A percentile compares a stretch with the other conserved stretches of the same genome.
These are phyloP conservation scores for Cinchona pubescens DNA, from an alignment of 257 asterid species.

Conservation along the genomic window DNA sequence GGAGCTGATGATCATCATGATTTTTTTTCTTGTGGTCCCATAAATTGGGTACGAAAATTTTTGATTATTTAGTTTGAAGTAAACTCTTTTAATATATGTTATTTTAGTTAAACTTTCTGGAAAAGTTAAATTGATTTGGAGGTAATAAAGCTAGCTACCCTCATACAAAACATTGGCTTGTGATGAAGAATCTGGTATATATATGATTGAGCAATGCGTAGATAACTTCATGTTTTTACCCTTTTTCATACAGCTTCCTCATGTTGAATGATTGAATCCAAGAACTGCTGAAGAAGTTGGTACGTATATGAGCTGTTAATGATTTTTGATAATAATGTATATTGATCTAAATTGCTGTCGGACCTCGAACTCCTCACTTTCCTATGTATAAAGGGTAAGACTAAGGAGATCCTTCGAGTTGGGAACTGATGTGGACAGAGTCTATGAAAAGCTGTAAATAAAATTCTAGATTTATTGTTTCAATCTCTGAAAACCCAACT, in stretches of 20 bases:
- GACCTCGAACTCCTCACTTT: background rate
- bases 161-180: background rate
- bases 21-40: background rate
- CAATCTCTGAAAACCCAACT: background rate
- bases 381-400: background rate
- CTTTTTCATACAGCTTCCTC: background rate
- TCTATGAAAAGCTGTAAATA: background rate
- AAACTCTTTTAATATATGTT: too few relatives aligned
- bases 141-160: too few relatives aligned
- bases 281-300: background rate
- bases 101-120: too few relatives aligned
- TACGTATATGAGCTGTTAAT: constrained; percentile 3
- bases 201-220: too few relatives aligned
- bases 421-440: background rate
- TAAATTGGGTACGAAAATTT: constrained; percentile 9
- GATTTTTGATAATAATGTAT: background rate
- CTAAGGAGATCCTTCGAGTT: background rate
- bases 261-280: background rate
- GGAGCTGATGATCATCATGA: background rate
- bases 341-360: background rate
- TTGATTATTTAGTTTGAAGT: constrained; percentile 15
- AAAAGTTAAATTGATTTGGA: too few relatives aligned
- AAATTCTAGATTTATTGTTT: background rate
- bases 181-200: background rate
- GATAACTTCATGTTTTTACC: background rate